Conservation (phyloP, 345 rosid species). For the Camelina hispida region DNA sequence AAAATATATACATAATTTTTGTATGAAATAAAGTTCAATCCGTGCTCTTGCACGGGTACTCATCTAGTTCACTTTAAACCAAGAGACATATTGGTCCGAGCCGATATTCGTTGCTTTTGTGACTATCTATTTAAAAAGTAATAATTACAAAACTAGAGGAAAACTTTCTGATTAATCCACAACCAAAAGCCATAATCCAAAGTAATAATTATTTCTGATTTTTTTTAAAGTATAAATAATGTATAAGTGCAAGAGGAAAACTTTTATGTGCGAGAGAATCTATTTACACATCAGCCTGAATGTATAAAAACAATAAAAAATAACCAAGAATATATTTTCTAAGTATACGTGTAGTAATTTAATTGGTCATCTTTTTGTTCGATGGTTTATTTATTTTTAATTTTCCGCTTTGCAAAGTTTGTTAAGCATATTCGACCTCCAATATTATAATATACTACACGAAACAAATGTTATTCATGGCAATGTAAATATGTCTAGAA, state of each 20-base stretch:
- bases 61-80: conserved; percentile 14
- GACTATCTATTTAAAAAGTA: too few species aligned
- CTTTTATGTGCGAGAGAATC: conserved; percentile 23
- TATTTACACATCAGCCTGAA: conserved; percentile 45
- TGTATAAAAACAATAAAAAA: conserved; percentile 34
- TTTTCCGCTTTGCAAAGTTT: conserved; percentile 8
- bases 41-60: too few species aligned
- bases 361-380: conserved; percentile 30
- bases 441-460: conserved; percentile 19
- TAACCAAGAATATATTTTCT: conserved; percentile 43
- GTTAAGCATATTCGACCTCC: conserved; percentile 41
- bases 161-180: too few species aligned
- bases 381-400: background rate
- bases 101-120: conserved; percentile 27
- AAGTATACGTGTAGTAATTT: conserved; percentile 38
- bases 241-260: conserved; percentile 5
- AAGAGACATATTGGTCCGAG: conserved; percentile 22
- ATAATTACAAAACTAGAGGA: too few species aligned
- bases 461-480: background rate
- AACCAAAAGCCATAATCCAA: conserved; percentile 16
- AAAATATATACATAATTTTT: too few species aligned
- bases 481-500: conserved; percentile 30
- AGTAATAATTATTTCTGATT: background rate
- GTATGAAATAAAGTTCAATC: too few species aligned
- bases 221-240: background rate